These are phyloP conservation scores for Lathyrus aphaca DNA, from an alignment of 306 rosid species.

Conservation along the genomic window DNA sequence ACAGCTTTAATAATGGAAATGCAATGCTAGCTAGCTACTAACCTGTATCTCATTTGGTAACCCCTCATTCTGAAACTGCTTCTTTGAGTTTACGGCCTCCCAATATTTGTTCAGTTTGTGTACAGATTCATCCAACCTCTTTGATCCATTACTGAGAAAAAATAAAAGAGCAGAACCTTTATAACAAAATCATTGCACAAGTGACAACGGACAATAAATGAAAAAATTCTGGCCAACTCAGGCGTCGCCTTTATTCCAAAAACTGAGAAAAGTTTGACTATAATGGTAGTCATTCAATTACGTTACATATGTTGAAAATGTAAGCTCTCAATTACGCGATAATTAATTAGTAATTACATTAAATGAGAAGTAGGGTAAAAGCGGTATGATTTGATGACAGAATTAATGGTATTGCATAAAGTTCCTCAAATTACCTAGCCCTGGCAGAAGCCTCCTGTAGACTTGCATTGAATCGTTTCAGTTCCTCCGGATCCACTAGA, in stretches of 20 bases:
- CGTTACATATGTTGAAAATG: conserved; percentile 24
- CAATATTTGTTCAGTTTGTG: conserved; percentile 67
- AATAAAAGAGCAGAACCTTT: conserved; percentile 38
- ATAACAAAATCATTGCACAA: conserved; percentile 38
- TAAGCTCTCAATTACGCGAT: conserved; percentile 21
- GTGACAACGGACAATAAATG: conserved; percentile 29
- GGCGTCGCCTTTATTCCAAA: conserved; percentile 15
- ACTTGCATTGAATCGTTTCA: conserved; percentile 64
- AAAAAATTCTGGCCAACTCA: conserved; percentile 18
- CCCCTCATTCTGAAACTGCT: conserved; percentile 67
- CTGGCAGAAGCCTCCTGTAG: conserved; percentile 58
- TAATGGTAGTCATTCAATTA: conserved; percentile 16
- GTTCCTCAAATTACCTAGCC: conserved; percentile 69
- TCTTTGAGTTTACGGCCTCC: conserved; percentile 66
- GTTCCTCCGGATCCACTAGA: conserved; percentile 64
- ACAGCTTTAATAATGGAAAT: conserved; percentile 32
- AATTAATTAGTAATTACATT: conserved; percentile 21
- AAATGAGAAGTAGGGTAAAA: conserved; percentile 14
- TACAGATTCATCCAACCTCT: conserved; percentile 68
- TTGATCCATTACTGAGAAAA: conserved; percentile 60
- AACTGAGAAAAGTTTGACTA: conserved; percentile 15
- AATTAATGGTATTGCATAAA: conserved; percentile 30
- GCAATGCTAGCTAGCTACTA: conserved; percentile 36
- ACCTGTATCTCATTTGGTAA: conserved; percentile 69
- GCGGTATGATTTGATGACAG: conserved; percentile 36